Evolutionary conservation across 352 stramenopile genomes (phyloP), one percentile per base, ranked within the genome.

Genomic region (Pythium aquatile): DNA sequence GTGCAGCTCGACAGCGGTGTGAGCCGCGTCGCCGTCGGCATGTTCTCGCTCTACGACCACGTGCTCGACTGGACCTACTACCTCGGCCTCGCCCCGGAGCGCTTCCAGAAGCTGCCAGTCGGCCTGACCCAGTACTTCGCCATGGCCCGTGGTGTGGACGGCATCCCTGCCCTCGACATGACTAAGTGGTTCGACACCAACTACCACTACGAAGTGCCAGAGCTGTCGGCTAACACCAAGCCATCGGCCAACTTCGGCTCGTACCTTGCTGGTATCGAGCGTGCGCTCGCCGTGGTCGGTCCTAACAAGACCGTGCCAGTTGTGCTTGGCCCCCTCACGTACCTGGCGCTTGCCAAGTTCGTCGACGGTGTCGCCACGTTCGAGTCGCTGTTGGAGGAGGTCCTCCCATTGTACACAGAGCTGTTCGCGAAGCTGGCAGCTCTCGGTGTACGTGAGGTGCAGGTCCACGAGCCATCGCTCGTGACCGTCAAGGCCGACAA

Each of bases 161-260:
- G 88, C 63, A 96, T 95, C 70, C 76, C 79, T 9, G 93, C 93
- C 7, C 81, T 98, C 39, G 93, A 97, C 70, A 97, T 98, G 93
- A 97, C 88, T 72, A 97, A 98, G 79, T 97, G 88, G 88, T 97
- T 98, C 72, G 93, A 97, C 75, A 94, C 86, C 44, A 98, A 98
- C 86, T 98, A 98, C 76, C 93, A 98, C 82, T 98, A 98, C 83
- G 91, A 97, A 72, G 90, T 97, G 47, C 90, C 93, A 2, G 93
- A 98, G 81, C 72, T 97, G 24, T 90, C 79, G 68, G 78, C 79
- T 29, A 83, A 83, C 61, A 88, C 79, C 17, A 67, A 78, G 48
- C 78, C 91, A 14, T 74, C 74, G 56, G 80, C 90, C 32, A 94
- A 97, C 78, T 97, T 97, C 58, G 64, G 39, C 39, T 71, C 61